A percentile compares a stretch with the other conserved stretches of the same genome.
Evolutionary conservation across 192 early-diverging fungal genomes (phyloP).

Genomic region (Phlyctochytrium bullatum): DNA sequence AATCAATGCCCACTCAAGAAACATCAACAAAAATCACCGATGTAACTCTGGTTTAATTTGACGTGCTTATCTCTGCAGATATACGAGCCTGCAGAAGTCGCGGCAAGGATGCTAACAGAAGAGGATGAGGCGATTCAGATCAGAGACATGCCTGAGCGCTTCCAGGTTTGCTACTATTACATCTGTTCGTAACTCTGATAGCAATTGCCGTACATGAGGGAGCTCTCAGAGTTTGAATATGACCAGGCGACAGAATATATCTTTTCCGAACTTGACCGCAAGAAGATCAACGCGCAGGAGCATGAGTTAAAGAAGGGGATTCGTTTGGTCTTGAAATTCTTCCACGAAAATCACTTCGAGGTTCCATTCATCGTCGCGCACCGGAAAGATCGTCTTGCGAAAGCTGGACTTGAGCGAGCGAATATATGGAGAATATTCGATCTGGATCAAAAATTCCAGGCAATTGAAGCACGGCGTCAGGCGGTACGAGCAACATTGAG

Average conservation of each 20-base stretch:
- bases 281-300: slow-evolving; percentile 15
- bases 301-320: too few relatives aligned
- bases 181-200: too few relatives aligned
- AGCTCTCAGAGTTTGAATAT: too few relatives aligned
- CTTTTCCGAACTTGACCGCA: background rate
- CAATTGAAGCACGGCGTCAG: slow-evolving; percentile 59
- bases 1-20: slow-evolving; percentile 25
- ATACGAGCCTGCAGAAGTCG: slow-evolving; percentile 84
- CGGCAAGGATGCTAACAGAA: slow-evolving; percentile 86
- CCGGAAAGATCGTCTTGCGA: slow-evolving; percentile 79
- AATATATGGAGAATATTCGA: slow-evolving; percentile 92
- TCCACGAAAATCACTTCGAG: slow-evolving; percentile 73
- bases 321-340: slow-evolving; percentile 62
- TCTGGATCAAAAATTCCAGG: slow-evolving; percentile 72
- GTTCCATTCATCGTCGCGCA: slow-evolving; percentile 89
- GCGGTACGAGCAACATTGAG: slow-evolving; percentile 21
- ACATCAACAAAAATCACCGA: slow-evolving; percentile 45
- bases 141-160: slow-evolving; percentile 88
- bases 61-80: too few relatives aligned
- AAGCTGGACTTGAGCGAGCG: slow-evolving; percentile 64
- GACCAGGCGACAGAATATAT: too few relatives aligned
- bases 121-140: slow-evolving; percentile 85
- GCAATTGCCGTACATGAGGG: too few relatives aligned
- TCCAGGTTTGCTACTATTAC: slow-evolving; percentile 62
- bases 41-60: slow-evolving; percentile 31